Conservation (phyloP, 139 green algal species). For the Chlamydomonas applanata region DNA sequence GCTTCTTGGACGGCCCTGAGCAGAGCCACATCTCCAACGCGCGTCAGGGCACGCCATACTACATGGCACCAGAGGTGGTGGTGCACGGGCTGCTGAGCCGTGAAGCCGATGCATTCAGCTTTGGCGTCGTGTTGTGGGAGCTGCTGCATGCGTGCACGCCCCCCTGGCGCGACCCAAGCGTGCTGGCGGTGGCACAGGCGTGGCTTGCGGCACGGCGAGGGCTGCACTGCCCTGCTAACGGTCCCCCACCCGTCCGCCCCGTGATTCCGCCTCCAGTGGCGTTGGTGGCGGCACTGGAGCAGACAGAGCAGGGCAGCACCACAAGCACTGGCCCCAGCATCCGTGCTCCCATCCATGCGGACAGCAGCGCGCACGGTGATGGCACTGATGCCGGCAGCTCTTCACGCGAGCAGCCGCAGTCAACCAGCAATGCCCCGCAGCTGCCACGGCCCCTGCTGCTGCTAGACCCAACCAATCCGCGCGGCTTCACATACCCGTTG, state of each 20-base stretch:
- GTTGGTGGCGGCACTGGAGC: not conserved
- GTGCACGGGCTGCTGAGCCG: constrained; percentile 4
- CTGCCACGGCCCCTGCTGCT: not conserved
- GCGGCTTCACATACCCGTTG: not conserved
- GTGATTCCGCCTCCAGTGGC: not conserved
- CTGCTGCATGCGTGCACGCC: constrained; percentile 3
- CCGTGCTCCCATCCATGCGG: not conserved
- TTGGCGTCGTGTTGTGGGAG: constrained; percentile 14
- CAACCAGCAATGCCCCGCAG: not conserved
- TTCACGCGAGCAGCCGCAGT: not conserved
- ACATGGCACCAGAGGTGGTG: constrained; percentile 18
- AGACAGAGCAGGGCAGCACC: not conserved
- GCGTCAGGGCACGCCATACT: constrained; percentile 30
- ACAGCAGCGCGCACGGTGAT: not conserved
- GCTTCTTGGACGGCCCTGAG: constrained; percentile 14
- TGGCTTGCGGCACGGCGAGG: not conserved
- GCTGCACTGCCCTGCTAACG: too few species aligned
- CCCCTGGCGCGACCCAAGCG: not conserved
- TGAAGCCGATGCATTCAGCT: constrained; percentile 4
- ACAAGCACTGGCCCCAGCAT: not conserved
- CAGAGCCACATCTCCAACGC: constrained; percentile 29
- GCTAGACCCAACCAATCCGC: not conserved
- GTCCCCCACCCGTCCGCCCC: not conserved
- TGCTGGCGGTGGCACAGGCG: not conserved
- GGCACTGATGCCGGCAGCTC: not conserved